phyloP scores from a whole-genome alignment of 352 stramenopile genomes.

The Globisporangium carolinianum region DNA sequence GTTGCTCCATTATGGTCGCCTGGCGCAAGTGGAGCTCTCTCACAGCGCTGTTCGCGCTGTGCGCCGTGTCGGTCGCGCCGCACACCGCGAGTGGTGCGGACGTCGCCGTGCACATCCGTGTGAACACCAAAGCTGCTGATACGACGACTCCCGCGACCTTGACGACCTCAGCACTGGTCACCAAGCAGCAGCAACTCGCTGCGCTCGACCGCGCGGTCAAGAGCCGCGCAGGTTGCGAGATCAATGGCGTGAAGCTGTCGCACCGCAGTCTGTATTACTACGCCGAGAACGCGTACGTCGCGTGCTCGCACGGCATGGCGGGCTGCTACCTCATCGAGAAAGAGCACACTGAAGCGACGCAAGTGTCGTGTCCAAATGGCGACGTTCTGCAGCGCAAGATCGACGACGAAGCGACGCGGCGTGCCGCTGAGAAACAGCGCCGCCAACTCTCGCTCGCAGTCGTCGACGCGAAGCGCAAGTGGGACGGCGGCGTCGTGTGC shows the following conservation, averaged over 20 bases:
- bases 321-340: constrained; percentile 62
- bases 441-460: constrained; percentile 60
- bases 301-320: constrained; percentile 49
- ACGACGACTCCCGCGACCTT: background rate
- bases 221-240: constrained; percentile 26
- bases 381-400: constrained; percentile 29
- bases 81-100: constrained; percentile 5
- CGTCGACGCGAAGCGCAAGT: constrained; percentile 52
- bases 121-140: constrained; percentile 2
- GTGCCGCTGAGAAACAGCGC: constrained; percentile 14
- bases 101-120: constrained; percentile 30
- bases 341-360: constrained; percentile 46
- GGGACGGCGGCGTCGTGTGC: constrained; percentile 65
- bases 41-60: constrained; percentile 4
- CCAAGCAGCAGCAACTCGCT: background rate
- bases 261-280: constrained; percentile 73
- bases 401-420: constrained; percentile 14
- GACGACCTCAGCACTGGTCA: background rate
- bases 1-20: constrained; percentile 6
- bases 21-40: constrained; percentile 14
- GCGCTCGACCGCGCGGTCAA: background rate
- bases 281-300: constrained; percentile 61
- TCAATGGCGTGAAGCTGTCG: constrained; percentile 45
- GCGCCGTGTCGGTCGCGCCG: background rate
- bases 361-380: constrained; percentile 46